Base-by-base conservation (phyloP, 768 basidiomycete genomes). In the Galerina sulciceps region DNA sequence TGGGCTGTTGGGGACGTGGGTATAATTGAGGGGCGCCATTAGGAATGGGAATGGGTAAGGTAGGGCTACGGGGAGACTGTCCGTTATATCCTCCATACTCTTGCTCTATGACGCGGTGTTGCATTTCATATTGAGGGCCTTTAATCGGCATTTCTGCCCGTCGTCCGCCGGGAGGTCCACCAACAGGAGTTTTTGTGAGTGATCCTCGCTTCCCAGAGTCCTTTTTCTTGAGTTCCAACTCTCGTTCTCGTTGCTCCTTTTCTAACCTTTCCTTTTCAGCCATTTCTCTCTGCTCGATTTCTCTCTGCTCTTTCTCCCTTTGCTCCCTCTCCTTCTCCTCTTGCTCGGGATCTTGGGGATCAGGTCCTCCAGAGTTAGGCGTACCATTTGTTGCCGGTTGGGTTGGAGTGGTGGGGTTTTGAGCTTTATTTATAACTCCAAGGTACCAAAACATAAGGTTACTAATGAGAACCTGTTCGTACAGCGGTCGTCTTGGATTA, bases 361-460 rank as follows among this genome's bases (percentile, higher is more conserved):
- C 69, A 61, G 71, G 67, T 49, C 75, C 75, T n/a, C 72, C 66
- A 20, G 65, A 70, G 35, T 46, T 46, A 62, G 68, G 43, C 9
- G 65, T 55, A 23, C 61, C 69, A 38, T 74, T 72, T 9, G 63
- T 48, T 0, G 66, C 59, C 38, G 70, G 50, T 36, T 67, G 69
- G 4, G 70, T 58, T 8, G 67, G 70, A 75, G 77, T 70, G 3
- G 78, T 73, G 13, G 81, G 77, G 52, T 69, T 83, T 67, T 88
- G 89, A 17, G 93, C 85, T 75, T 96, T 95, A 75, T 98, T 97
- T 76, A 98, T 99, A 64, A 98, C 89, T 11, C 96, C 94, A 37
- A 99, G 83, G 71, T 99, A 99, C 97, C 97, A 99, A 81, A 99
- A 99, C 94, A 96, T 97, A 67, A 94, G 78, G 70, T 94, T 94